A percentile compares a stretch with the other conserved stretches of the same genome.
Evolutionary conservation across 768 basidiomycete genomes (phyloP).

Genomic region (Lentinus tigrinus): DNA sequence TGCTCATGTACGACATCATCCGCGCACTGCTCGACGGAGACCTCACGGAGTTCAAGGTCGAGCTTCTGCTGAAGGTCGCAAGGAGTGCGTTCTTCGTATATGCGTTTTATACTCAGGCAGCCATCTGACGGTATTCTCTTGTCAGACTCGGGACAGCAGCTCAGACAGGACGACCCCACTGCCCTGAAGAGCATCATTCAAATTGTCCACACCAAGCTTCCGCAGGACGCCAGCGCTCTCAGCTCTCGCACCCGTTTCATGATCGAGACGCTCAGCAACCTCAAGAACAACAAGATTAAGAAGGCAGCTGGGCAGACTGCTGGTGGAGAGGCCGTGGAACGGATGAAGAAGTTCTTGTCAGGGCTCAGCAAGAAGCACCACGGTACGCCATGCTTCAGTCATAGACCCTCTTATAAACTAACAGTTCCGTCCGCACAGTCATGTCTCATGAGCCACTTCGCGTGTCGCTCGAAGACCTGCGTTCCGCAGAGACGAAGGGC

Average conservation of each 20-base stretch:
- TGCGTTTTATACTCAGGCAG: not conserved
- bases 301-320: slow-evolving; percentile 63
- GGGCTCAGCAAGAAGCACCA: slow-evolving; percentile 76
- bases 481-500: slow-evolving; percentile 78
- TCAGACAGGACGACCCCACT: slow-evolving; percentile 88
- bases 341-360: slow-evolving; percentile 86
- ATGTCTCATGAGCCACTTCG: slow-evolving; percentile 83
- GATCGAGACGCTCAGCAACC: slow-evolving; percentile 88
- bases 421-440: slow-evolving; percentile 44
- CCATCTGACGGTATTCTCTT: not conserved
- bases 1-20: slow-evolving; percentile 89
- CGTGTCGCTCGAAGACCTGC: slow-evolving; percentile 82
- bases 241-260: slow-evolving; percentile 94
- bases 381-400: slow-evolving; percentile 40
- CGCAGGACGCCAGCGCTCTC: slow-evolving; percentile 45
- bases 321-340: slow-evolving; percentile 71
- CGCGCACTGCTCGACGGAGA: slow-evolving; percentile 64
- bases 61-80: slow-evolving; percentile 81
- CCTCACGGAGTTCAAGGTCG: slow-evolving; percentile 78
- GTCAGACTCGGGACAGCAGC: slow-evolving; percentile 86
- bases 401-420: not conserved
- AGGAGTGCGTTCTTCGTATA: slow-evolving; percentile 48
- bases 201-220: slow-evolving; percentile 72
- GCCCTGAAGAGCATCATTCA: slow-evolving; percentile 90
- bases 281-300: slow-evolving; percentile 89